A percentile compares a stretch with the other conserved stretches of the same genome.
Conservation (phyloP, 2,329 filamentous ascomycete genomes). For the Colletotrichum truncatum region DNA sequence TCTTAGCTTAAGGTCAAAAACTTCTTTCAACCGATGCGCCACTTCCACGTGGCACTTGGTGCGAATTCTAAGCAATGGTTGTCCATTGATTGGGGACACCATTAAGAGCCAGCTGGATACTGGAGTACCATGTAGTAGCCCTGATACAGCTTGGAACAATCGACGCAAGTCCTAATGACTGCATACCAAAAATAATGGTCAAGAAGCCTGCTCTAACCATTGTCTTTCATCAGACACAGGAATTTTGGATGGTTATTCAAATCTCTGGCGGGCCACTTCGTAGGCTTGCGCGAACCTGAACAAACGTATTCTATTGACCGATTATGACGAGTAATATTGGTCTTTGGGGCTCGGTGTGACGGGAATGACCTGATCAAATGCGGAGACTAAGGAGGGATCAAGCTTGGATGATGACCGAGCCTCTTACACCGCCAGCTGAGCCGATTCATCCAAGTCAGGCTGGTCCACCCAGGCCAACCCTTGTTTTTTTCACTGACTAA, state of each 20-base stretch:
- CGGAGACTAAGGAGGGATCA: constrained; percentile 3
- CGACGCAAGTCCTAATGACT: constrained; percentile 4
- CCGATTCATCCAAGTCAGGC: not conserved
- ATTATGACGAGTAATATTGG: not conserved
- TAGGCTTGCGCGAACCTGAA: not conserved
- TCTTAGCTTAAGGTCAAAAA: not conserved
- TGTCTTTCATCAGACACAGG: not conserved
- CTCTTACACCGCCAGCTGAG: constrained; percentile 8
- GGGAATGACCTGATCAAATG: constrained; percentile 6
- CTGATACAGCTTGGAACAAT: constrained; percentile 14
- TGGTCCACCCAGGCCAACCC: not conserved
- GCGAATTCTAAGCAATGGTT: not conserved
- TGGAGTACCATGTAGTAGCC: not conserved
- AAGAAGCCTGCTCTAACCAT: constrained; percentile 10
- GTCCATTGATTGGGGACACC: not conserved
- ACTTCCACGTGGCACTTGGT: constrained; percentile 9
- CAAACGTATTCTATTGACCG: not conserved
- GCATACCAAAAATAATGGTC: not conserved
- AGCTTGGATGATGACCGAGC: not conserved
- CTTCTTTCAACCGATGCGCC: not conserved
- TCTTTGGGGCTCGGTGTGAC: not conserved
- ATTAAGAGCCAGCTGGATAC: not conserved
- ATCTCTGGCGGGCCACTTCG: not conserved
- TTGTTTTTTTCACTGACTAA: not conserved
- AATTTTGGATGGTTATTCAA: not conserved